Evolutionary conservation across 1,139 yeast species (phyloP), one percentile per base, ranked within the genome.

Genomic region (Yamadazyma mexicana): DNA sequence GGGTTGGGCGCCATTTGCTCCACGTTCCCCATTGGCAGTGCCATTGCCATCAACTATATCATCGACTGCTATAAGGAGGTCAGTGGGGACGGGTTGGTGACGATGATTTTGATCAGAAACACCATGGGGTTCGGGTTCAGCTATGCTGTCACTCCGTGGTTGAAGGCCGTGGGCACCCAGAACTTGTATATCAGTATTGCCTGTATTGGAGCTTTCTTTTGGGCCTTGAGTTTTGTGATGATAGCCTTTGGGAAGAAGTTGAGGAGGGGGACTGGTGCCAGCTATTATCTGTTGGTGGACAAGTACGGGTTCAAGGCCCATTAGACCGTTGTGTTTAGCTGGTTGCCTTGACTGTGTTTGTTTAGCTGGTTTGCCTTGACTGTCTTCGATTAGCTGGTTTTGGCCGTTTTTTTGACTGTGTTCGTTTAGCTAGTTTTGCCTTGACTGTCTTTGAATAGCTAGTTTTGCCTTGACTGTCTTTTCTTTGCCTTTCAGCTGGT

Each of bases 81-180:
- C 12, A 43, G 52, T 24, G 54, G 58, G 29, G 57, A 52, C 28
- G 57, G 56, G 2, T 45, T 55, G 38, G 58, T 54, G 23, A 53
- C 57, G 11, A 55, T 55, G 43, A 47, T 55, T 34, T 49, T 54
- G 27, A 51, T 55, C 31, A 45, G 59, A 22, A 55, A 55, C 42
- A 40, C 54, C 11, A 55, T 55, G 55, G 52, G 56, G 24, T 54
- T 55, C 34, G 59, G 56, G 11, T 50, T 54, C 43, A 48, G 50
- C 35, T 55, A 54, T 34, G 59, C 56, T 5, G 54, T 55, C 12
- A 54, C 57, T 8, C 59, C 59, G 4, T 55, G 59, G 59, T 34
- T 55, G 12, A 44, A 40, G 17, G 47, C 51, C 17, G 51, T 50
- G 15, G 59, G 59, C 2, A 47, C 51, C 38, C 51, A 54, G 39